These are phyloP conservation scores for Fusarium sp. DNA, from an alignment of 2,329 filamentous ascomycete species.

Conservation along the genomic window DNA sequence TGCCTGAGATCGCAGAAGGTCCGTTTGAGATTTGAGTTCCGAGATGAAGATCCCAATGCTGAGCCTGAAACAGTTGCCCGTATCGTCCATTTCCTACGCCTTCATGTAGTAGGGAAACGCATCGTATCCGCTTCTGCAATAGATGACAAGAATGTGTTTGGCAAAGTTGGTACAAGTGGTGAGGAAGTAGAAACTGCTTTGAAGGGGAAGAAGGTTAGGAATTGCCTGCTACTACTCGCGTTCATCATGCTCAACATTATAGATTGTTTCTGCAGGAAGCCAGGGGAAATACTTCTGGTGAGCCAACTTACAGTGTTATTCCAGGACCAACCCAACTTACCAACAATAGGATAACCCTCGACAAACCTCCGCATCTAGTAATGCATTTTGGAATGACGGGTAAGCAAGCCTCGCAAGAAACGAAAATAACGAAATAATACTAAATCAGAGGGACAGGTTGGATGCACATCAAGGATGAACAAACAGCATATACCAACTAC, in stretches of 20 bases:
- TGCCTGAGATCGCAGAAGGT: conserved; percentile 74
- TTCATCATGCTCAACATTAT: background rate
- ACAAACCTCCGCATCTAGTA: conserved; percentile 83
- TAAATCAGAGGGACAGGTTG: conserved; percentile 64
- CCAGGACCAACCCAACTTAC: background rate
- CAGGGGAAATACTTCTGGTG: conserved; percentile 98
- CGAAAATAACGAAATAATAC: background rate
- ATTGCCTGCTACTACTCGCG: too few species aligned
- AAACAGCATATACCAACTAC: conserved; percentile 82
- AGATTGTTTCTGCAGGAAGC: conserved; percentile 74
- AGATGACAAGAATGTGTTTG: conserved; percentile 87
- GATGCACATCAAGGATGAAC: conserved; percentile 85
- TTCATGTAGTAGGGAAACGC: conserved; percentile 84
- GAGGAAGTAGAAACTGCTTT: conserved; percentile 78
- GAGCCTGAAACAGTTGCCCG: conserved; percentile 71
- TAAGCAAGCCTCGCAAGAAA: conserved; percentile 49
- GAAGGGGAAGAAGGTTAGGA: conserved; percentile 71
- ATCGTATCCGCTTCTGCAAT: conserved; percentile 76
- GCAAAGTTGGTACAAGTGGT: conserved; percentile 86
- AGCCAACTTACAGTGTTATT: conserved; percentile 22
- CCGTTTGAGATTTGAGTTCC: conserved; percentile 10
- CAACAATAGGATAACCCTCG: conserved; percentile 61
- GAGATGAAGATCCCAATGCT: background rate
- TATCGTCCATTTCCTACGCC: conserved; percentile 84
- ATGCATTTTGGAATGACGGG: conserved; percentile 86